Conservation (phyloP, 1,284 basidiomycete species). For the Cutaneotrichosporon arboriforme region DNA sequence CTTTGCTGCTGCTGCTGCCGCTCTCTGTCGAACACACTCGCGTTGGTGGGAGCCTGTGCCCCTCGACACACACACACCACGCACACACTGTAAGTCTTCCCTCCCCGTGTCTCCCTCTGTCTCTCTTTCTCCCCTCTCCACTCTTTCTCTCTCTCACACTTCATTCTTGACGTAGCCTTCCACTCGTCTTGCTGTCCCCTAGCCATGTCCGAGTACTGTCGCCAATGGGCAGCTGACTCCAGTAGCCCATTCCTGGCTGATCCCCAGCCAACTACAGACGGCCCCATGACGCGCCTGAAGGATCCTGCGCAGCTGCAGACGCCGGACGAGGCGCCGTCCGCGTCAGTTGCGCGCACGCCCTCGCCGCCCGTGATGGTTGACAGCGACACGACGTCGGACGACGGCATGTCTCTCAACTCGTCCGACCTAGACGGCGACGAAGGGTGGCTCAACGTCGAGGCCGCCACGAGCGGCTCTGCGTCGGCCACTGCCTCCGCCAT, state of each 20-base stretch:
- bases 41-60: not conserved
- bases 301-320: not conserved
- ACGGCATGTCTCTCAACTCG: slow-evolving; percentile 9
- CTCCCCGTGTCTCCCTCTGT: not conserved
- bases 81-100: not conserved
- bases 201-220: slow-evolving; percentile 15
- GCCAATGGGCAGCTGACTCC: slow-evolving; percentile 10
- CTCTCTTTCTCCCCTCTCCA: not conserved
- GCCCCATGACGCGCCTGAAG: slow-evolving; percentile 1
- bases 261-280: not conserved
- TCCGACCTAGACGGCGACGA: slow-evolving; percentile 13
- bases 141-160: not conserved
- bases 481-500: slow-evolving; percentile 8
- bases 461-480: not conserved
- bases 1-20: too few relatives aligned
- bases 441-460: slow-evolving; percentile 10
- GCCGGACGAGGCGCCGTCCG: not conserved
- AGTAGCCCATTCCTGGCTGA: too few relatives aligned
- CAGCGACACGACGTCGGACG: slow-evolving; percentile 4
- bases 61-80: too few relatives aligned
- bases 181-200: not conserved
- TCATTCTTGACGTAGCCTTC: not conserved
- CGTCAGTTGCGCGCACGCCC: not conserved
- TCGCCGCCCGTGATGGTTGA: not conserved
- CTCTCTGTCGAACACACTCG: too few relatives aligned